These are phyloP conservation scores for Megacollybia marginata DNA, from an alignment of 768 basidiomycete genomes.

Conservation along the genomic window DNA sequence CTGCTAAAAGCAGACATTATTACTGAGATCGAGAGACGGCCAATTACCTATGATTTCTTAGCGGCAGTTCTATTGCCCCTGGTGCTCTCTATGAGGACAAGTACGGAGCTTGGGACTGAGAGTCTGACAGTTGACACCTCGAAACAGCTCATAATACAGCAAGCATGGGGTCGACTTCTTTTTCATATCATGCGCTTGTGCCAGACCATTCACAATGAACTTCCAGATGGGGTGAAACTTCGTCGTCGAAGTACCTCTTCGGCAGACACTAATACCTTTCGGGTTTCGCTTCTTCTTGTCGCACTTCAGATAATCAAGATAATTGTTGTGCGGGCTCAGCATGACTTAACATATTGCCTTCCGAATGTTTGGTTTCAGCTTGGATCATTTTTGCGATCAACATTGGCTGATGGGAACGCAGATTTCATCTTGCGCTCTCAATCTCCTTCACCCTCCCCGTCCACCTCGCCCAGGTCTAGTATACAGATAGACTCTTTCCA, in stretches of 20 bases:
- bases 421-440: constrained; percentile 43
- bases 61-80: constrained; percentile 59
- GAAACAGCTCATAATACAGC: constrained; percentile 37
- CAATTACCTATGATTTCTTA: constrained; percentile 54
- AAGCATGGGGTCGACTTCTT: constrained; percentile 58
- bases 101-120: constrained; percentile 33
- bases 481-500: constrained; percentile 27
- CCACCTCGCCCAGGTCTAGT: constrained; percentile 42
- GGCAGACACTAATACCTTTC: constrained; percentile 14
- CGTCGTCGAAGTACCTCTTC: constrained; percentile 11
- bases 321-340: constrained; percentile 54
- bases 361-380: constrained; percentile 61
- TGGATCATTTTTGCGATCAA: constrained; percentile 40
- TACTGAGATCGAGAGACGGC: constrained; percentile 45
- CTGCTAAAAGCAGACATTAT: constrained; percentile 47
- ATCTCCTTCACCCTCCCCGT: constrained; percentile 46
- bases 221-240: constrained; percentile 25
- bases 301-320: constrained; percentile 64
- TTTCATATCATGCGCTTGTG: constrained; percentile 51
- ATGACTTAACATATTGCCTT: constrained; percentile 46
- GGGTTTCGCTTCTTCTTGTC: constrained; percentile 36
- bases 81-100: constrained; percentile 43
- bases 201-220: constrained; percentile 34
- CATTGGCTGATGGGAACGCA: constrained; percentile 53
- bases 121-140: constrained; percentile 34